Evolutionary conservation across 2,329 filamentous ascomycete genomes (phyloP), one percentile per base, ranked within the genome.

Genomic region (Exophiala sideris): DNA sequence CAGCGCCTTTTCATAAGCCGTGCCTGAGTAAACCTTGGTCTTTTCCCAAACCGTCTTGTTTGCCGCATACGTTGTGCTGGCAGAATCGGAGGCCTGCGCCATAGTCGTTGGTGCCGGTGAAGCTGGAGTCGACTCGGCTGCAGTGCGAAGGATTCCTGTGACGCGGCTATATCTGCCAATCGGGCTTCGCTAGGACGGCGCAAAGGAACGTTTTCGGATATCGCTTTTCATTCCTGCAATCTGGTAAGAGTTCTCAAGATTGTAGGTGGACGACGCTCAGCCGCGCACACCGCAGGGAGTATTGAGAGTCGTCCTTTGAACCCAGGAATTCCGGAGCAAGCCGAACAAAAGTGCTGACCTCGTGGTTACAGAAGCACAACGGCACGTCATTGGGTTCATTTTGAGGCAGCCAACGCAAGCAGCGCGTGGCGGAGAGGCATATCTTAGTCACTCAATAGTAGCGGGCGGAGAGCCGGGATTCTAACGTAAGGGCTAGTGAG

Each of bases 11-110:
- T 70, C 71, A 54, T 73, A 73, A 5, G 71, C 70, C 2, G 64
- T 59, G 16, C 68, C 69, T 2, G 68, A 62, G 48, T 69, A 65
- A 45, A 78, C 76, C 58, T 78, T 79, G 18, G 79, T 78, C 62
- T 79, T 79, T 59, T 76, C 69, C 70, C 74, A 76, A 14, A 88
- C 74, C 42, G 82, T 81, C 16, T 57, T 40, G n/a, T 47, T 56
- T 16, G 53, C 40, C 6, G 50, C 52, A 11, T 42, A 40, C 10
- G 38, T 50, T 24, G 50, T 50, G 18, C 48, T 45, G 3, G 38
- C 46, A 36, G 48, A 32, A 16, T 48, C 45, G 3, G 50, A 33
- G 8, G 47, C 32, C 41, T 54, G 51, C 51, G 56, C 48, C 56
- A 58, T 58, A 32, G 32, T 48, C 40, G 32, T 48, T 35, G 32